phyloP scores from a whole-genome alignment of 2,329 filamentous ascomycete genomes.

The Pseudogymnoascus sp. region DNA sequence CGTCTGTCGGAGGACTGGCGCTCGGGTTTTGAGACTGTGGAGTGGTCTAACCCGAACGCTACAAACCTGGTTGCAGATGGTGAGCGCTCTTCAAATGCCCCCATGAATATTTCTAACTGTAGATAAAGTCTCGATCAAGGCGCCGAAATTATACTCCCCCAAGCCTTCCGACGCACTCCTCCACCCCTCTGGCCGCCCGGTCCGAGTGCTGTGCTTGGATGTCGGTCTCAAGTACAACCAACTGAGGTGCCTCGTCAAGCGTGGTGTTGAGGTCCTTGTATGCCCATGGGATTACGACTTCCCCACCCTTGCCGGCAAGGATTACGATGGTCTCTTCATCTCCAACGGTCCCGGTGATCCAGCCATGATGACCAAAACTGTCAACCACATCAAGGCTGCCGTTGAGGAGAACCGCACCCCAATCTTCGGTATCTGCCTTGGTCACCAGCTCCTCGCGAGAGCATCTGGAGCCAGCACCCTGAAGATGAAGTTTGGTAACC shows the following conservation, averaged over 20 bases:
- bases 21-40: slow-evolving; percentile 64
- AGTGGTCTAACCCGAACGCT: slow-evolving; percentile 87
- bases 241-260: slow-evolving; percentile 80
- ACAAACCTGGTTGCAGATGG: slow-evolving; percentile 92
- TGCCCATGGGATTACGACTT: slow-evolving; percentile 97
- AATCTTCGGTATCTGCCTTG: slow-evolving; percentile 96
- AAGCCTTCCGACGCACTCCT: slow-evolving; percentile 62
- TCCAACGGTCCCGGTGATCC: slow-evolving; percentile 98
- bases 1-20: slow-evolving; percentile 35
- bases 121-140: slow-evolving; percentile 71
- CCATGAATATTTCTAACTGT: slow-evolving; percentile 32
- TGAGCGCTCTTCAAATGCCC: slow-evolving; percentile 42
- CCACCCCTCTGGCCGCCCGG: slow-evolving; percentile 77
- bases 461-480: slow-evolving; percentile 75
- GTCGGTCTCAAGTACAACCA: slow-evolving; percentile 99
- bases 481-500: slow-evolving; percentile 99
- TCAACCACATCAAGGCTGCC: slow-evolving; percentile 76
- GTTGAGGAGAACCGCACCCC: slow-evolving; percentile 77
- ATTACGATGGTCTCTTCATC: slow-evolving; percentile 95
- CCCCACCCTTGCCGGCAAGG: slow-evolving; percentile 61
- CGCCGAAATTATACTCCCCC: slow-evolving; percentile 79
- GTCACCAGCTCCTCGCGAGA: slow-evolving; percentile 85
- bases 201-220: slow-evolving; percentile 88
- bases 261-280: slow-evolving; percentile 88
- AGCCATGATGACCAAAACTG: slow-evolving; percentile 77